A percentile compares a stretch with the other conserved stretches of the same genome.
phyloP scores from a whole-genome alignment of 495 filamentous ascomycete species.

The Daldinia loculata region DNA sequence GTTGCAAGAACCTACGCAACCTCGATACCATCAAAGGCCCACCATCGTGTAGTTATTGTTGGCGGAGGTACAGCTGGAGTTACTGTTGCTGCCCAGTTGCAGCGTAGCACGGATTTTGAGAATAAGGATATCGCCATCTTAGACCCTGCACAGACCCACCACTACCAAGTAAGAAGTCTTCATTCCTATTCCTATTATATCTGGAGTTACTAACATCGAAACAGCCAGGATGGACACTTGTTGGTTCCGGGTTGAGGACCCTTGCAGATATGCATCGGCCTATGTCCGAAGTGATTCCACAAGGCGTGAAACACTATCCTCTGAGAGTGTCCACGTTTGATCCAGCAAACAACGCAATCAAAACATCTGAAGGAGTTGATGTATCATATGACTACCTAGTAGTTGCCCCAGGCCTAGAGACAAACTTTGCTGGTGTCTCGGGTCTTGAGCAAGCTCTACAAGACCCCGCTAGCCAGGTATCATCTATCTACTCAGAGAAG shows the following conservation, averaged over 20 bases:
- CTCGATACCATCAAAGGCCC: slow-evolving; percentile 44
- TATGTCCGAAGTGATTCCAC: slow-evolving; percentile 61
- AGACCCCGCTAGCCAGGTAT: slow-evolving; percentile 64
- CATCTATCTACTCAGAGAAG: slow-evolving; percentile 71
- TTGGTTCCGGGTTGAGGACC: slow-evolving; percentile 70
- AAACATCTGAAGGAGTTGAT: slow-evolving; percentile 64
- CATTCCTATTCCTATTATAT: neutral
- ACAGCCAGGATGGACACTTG: slow-evolving; percentile 74
- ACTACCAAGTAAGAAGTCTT: slow-evolving; percentile 59
- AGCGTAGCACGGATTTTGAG: slow-evolving; percentile 61
- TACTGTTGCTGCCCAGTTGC: slow-evolving; percentile 69
- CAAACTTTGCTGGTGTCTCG: slow-evolving; percentile 64
- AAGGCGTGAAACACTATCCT: slow-evolving; percentile 70
- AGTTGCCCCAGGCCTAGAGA: slow-evolving; percentile 68
- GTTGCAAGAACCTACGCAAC: slow-evolving; percentile 42
- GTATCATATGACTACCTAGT: slow-evolving; percentile 71
- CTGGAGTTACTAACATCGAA: slow-evolving; percentile 1
- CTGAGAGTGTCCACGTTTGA: slow-evolving; percentile 60
- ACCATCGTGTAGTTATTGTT: slow-evolving; percentile 71
- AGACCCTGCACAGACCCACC: slow-evolving; percentile 69
- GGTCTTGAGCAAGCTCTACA: slow-evolving; percentile 68
- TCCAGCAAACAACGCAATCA: slow-evolving; percentile 67
- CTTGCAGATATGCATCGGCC: slow-evolving; percentile 63
- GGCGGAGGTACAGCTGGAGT: slow-evolving; percentile 71
- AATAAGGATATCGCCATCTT: slow-evolving; percentile 72